Evolutionary conservation across 164 flowering plant genomes (phyloP), one percentile per base, ranked within the genome.

Genomic region (Houttuynia cordata): DNA sequence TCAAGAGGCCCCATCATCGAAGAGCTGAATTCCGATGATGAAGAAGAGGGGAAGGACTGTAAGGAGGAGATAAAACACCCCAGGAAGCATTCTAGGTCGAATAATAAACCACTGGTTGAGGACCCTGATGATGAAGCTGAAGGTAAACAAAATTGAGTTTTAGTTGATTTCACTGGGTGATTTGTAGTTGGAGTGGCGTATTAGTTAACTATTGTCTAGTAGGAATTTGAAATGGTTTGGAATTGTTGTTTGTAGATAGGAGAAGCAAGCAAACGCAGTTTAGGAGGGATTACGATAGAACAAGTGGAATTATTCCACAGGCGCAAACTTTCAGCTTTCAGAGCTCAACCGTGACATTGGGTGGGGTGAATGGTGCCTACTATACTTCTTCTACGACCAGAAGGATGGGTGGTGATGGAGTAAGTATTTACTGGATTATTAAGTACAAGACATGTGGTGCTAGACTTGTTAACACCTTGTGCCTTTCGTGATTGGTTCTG

Each of bases 341-440:
- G 67, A 93, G 96, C 68, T 87, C 94, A 20, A 58, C 76, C 53
- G 86, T 93, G 24, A 75, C 83, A 45, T 91, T 86, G 79, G 95
- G 97, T 62, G 99, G 99, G 72, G 60, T 75, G 0, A 77, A 84
- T 80, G 99, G 99, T 47, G 78, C 95, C 18, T 91, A 88, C 67
- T 81, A 88, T 62, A 83, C 96, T 54, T 76, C 87, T 3, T 91
- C 99, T 24, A 81, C 68, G 37, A 78, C 81, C 2, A 83, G 85
- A 71, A 86, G 89, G 76, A 68, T 75, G 17, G 97, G 96, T 9
- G 79, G 85, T 74, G 91, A 93, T 75, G 97, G 97, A 30, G 99
- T 91, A 60, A 74, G 90, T 20, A 1, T 30, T 21, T 24, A 10
- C 21, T n/a, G n/a, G n/a, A n/a, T n/a, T n/a, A n/a, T n/a, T n/a